Base-by-base conservation (phyloP, 805 yeast species). In the Wickerhamiella bombiphila region DNA sequence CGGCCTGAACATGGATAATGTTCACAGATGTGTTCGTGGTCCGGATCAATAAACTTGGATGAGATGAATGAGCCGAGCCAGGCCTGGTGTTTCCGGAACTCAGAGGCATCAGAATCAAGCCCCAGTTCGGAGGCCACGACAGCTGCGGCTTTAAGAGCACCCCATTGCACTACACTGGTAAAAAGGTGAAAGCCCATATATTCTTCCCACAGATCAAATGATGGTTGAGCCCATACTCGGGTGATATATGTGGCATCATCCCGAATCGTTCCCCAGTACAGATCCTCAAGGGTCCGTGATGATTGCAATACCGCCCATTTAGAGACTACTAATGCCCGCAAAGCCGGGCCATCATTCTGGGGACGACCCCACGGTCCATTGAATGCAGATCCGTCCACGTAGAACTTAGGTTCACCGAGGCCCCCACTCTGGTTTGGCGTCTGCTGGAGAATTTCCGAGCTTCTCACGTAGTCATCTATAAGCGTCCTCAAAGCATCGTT, bases 151-250 rank as follows among this genome's bases (percentile, higher is more conserved):
- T 65, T 59, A 16, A 86, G 48, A 0, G 93, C 80, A 43, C 75
- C 70, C 43, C 80, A 62, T 56, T 85, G 94, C 3, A 76, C 72
- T 49, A 80, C 56, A 11, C 78, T 63, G 1, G 94, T 86, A 58
- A 82, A 88, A 44, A 83, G 75, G 56, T 86, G 96, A 35, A 63
- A 50, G 0, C 86, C 73, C 42, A 72, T 54, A 35, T 80, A 64
- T 57, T 86, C 97, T 60, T 86, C 97, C 97, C 97, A 86, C 30
- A 86, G 63, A 59, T 86, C 96, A 60, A 80, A 88, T n/a, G 82
- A 76, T 4, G 59, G 56, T 8, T 58, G 53, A 9, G 59, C 50
- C 95, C 95, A 88, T 49, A 69, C 65, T 3, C 57, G 51, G 14
- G 68, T 45, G 17, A 80, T 66, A 48, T 75, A 88, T 36, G 65